phyloP scores from a whole-genome alignment of 2,329 filamentous ascomycete genomes.

The Ceratocystis variospora region DNA sequence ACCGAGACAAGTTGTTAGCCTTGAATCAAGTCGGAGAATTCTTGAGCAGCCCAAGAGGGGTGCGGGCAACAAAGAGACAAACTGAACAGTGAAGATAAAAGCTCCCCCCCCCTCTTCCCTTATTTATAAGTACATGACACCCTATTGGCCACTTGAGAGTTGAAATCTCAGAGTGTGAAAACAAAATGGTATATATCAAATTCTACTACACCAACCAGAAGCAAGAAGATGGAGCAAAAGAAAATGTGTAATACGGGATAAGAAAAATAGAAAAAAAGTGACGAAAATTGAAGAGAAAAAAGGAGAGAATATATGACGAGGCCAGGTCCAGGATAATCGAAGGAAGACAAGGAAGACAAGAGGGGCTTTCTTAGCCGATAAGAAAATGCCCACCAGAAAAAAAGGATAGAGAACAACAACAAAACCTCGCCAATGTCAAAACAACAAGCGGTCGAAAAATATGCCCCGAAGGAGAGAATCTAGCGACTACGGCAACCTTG shows the following conservation, averaged over 20 bases:
- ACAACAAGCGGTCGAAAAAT: background rate
- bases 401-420: background rate
- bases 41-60: background rate
- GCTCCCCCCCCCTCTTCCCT: too few species aligned
- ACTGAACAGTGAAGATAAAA: background rate
- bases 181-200: background rate
- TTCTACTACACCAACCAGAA: background rate
- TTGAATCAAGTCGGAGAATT: conserved; percentile 6
- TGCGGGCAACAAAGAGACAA: background rate
- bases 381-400: too few species aligned
- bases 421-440: background rate
- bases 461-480: conserved; percentile 1
- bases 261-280: background rate
- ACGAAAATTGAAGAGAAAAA: background rate
- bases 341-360: background rate
- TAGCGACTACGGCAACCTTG: conserved; percentile 3
- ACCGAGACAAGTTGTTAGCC: background rate
- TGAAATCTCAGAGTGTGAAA: too few species aligned
- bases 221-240: background rate
- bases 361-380: too few species aligned
- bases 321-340: too few species aligned
- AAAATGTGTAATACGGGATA: background rate
- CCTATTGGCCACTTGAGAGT: too few species aligned
- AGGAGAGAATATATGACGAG: too few species aligned
- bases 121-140: background rate